phyloP scores from a whole-genome alignment of 2,329 filamentous ascomycete genomes.

The Corinectria fuckeliana region DNA sequence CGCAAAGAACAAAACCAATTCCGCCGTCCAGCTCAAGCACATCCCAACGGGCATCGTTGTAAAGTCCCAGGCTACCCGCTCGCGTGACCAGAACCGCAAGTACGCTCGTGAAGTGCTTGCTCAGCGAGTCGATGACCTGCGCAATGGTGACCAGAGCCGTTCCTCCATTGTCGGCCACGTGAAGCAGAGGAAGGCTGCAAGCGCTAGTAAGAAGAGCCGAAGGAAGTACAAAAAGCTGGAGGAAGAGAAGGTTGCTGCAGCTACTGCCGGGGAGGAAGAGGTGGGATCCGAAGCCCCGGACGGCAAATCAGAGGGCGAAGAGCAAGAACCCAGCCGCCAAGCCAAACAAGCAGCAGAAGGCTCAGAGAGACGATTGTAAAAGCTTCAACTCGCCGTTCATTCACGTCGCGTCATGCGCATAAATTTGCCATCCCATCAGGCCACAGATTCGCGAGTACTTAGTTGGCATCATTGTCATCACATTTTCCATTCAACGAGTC shows the following conservation, averaged over 20 bases:
- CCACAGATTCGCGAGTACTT: neutral
- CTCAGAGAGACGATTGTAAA: slow-evolving; percentile 13
- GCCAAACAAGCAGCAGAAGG: neutral
- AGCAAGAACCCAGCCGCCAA: neutral
- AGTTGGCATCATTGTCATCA: slow-evolving; percentile 31
- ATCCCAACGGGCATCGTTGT: slow-evolving; percentile 89
- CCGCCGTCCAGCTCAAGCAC: slow-evolving; percentile 91
- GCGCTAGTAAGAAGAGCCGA: slow-evolving; percentile 79
- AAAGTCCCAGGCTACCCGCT: slow-evolving; percentile 92
- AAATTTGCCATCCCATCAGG: neutral
- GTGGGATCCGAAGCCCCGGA: neutral
- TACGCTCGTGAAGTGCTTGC: slow-evolving; percentile 81
- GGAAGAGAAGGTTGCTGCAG: slow-evolving; percentile 49
- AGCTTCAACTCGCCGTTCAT: neutral
- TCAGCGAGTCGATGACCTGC: slow-evolving; percentile 73
- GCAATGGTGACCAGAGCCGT: slow-evolving; percentile 74
- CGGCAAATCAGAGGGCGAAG: neutral
- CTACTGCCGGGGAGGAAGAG: neutral
- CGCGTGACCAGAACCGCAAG: slow-evolving; percentile 84
- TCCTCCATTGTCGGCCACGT: slow-evolving; percentile 67
- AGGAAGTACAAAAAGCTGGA: slow-evolving; percentile 76
- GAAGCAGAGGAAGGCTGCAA: slow-evolving; percentile 74
- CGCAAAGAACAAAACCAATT: slow-evolving; percentile 88
- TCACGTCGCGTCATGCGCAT: neutral
- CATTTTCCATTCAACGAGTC: slow-evolving; percentile 41